Conservation (phyloP, 2,329 filamentous ascomycete species). For the Rutstroemia sydowiana region DNA sequence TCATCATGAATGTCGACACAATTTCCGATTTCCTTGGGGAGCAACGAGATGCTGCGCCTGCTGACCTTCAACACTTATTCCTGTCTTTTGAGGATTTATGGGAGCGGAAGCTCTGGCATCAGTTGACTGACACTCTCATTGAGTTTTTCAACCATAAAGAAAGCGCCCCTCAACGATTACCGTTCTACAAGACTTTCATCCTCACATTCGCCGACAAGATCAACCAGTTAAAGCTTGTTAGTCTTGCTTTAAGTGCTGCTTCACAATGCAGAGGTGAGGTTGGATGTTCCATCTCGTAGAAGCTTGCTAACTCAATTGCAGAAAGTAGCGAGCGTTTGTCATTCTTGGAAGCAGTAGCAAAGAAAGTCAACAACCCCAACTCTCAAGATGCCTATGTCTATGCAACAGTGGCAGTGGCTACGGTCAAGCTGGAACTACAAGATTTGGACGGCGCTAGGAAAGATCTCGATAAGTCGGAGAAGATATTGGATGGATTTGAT, state of each 20-base stretch:
- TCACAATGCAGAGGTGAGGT: slow-evolving; percentile 68
- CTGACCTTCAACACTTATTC: slow-evolving; percentile 80
- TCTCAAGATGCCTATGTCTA: slow-evolving; percentile 96
- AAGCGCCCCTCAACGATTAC: slow-evolving; percentile 77
- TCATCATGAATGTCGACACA: slow-evolving; percentile 71
- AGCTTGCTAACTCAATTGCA: slow-evolving; percentile 33
- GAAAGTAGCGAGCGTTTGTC: slow-evolving; percentile 79
- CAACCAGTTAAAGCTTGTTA: slow-evolving; percentile 96
- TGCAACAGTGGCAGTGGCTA: slow-evolving; percentile 82
- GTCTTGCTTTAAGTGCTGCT: slow-evolving; percentile 79
- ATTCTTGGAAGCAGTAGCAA: slow-evolving; percentile 76
- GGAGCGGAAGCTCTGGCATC: slow-evolving; percentile 99
- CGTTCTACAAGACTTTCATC: slow-evolving; percentile 91
- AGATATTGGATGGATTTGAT: slow-evolving; percentile 84
- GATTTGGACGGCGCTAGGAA: slow-evolving; percentile 77
- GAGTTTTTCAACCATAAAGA: slow-evolving; percentile 79
- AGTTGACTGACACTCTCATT: slow-evolving; percentile 83
- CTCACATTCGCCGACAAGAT: slow-evolving; percentile 96
- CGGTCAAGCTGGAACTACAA: slow-evolving; percentile 72
- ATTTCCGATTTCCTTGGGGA: slow-evolving; percentile 89
- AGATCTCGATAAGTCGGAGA: slow-evolving; percentile 81
- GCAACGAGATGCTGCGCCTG: slow-evolving; percentile 79
- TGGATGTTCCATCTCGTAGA: background rate
- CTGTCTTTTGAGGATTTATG: slow-evolving; percentile 92
- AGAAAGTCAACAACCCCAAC: slow-evolving; percentile 83